Evolutionary conservation across 768 basidiomycete genomes (phyloP), one percentile per base, ranked within the genome.

Genomic region (Pisolithus tinctorius): DNA sequence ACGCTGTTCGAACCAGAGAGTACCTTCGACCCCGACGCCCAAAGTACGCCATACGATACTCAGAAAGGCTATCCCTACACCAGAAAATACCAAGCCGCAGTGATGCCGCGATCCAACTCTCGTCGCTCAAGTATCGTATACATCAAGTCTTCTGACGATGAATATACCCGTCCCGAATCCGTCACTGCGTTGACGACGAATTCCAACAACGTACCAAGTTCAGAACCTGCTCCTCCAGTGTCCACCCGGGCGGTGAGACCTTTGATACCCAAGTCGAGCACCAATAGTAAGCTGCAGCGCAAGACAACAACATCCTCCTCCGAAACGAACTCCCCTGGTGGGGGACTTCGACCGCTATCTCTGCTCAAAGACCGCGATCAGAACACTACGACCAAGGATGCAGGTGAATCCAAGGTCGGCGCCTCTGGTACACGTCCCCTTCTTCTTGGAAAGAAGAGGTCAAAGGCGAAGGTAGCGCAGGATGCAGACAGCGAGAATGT

Each of bases 71-170:
- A 59, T 43, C 48, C 55, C 46, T 50, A 53, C 37, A 20, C 45
- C 14, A 45, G 47, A 50, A 54, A 61, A 51, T 56, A 54, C 48
- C 52, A 63, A 55, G 54, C 58, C 45, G 47, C 43, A 49, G 39
- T 60, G 51, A 49, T 54, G 55, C n/a, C 55, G 58, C 64, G 55
- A 49, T 56, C 45, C 56, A 57, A 51, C 11, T 47, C 49, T 49
- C 74, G 75, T 58, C 79, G 78, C 60, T 81, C 84, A 49, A 82
- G 80, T 59, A 81, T 85, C 66, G 69, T 77, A 52, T 83, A 85
- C 67, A 79, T 83, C 60, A 81, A 75, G 69, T 81, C 83, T 29
- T 41, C 36, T 25, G 43, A 52, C 47, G 77, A 79, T 55, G 72
- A 80, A 61, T 60, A 70, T 54, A 45, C 56, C 16, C 47, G 42